Conservation (phyloP, 345 rosid species). For the Aethionema arabicum region DNA sequence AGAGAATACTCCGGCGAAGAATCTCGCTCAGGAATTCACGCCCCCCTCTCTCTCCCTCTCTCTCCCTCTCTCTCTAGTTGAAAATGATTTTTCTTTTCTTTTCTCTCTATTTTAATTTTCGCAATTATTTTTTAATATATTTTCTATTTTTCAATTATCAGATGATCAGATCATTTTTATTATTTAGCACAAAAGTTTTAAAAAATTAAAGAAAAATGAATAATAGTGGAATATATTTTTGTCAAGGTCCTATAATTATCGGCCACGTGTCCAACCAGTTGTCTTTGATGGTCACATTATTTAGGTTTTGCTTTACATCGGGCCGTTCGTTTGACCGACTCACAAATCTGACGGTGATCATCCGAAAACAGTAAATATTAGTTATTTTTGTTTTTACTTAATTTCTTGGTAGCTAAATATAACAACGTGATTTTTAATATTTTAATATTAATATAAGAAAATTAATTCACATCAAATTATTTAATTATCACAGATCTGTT, state of each 20-base stretch:
- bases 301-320: slow-evolving; percentile 24
- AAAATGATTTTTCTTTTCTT: slow-evolving; percentile 8
- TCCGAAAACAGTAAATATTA: slow-evolving; percentile 12
- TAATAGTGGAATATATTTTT: slow-evolving; percentile 11
- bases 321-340: slow-evolving; percentile 36
- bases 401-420: too few relatives aligned
- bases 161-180: not conserved
- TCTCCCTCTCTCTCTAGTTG: slow-evolving; percentile 10
- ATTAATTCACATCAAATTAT: too few relatives aligned
- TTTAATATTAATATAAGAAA: too few relatives aligned
- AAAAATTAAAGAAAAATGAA: not conserved
- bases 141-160: not conserved
- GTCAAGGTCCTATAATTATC: slow-evolving; percentile 20
- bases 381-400: not conserved
- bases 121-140: slow-evolving; percentile 1
- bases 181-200: not conserved
- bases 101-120: slow-evolving; percentile 32
- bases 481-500: too few relatives aligned
- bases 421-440: too few relatives aligned
- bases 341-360: slow-evolving; percentile 34
- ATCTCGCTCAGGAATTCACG: slow-evolving; percentile 37
- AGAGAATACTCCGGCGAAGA: slow-evolving; percentile 43
- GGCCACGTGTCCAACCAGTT: slow-evolving; percentile 34
- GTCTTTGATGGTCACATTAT: slow-evolving; percentile 7
- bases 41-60: slow-evolving; percentile 24